Conservation (phyloP, 1,284 basidiomycete species). For the Trichosporon faecale region DNA sequence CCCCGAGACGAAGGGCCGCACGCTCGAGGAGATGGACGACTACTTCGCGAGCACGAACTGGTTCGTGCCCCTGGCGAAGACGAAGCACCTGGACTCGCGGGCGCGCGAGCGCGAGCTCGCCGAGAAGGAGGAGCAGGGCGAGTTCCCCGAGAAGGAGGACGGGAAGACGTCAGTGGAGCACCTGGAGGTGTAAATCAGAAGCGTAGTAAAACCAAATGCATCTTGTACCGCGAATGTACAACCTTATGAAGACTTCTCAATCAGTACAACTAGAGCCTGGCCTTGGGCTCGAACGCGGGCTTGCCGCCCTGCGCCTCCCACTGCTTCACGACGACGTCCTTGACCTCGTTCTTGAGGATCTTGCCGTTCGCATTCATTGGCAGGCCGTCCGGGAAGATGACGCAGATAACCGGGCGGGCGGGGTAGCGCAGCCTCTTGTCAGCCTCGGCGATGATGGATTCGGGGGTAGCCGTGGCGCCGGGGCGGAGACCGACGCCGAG, state of each 20-base stretch:
- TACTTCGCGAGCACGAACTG: constrained; percentile 58
- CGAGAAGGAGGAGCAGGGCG: constrained; percentile 2
- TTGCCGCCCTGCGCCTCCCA: constrained; percentile 21
- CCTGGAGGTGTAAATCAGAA: neutral
- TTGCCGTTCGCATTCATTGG: constrained; percentile 25
- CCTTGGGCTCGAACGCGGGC: constrained; percentile 12
- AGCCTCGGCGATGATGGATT: constrained; percentile 17
- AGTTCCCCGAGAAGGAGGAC: neutral
- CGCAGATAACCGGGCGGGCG: constrained; percentile 20
- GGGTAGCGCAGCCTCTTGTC: constrained; percentile 23
- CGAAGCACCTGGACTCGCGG: constrained; percentile 49
- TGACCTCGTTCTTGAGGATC: constrained; percentile 23
- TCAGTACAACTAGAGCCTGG: constrained; percentile 13
- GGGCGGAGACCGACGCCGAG: constrained; percentile 34
- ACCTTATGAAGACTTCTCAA: neutral
- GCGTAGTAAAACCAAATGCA: neutral
- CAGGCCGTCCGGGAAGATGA: constrained; percentile 15
- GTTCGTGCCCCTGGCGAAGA: constrained; percentile 56
- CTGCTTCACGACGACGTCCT: constrained; percentile 22
- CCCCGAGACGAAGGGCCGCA: constrained; percentile 50
- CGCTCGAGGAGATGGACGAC: constrained; percentile 59
- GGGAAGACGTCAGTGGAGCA: neutral
- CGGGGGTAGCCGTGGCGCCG: constrained; percentile 15
- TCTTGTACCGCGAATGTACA: neutral
- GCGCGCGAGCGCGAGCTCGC: constrained; percentile 57